Percentiles rank a stretch among this genome's conserved stretches.
Evolutionary conservation across 495 filamentous ascomycete species (phyloP).

Genomic region (Rusavskia elegans): DNA sequence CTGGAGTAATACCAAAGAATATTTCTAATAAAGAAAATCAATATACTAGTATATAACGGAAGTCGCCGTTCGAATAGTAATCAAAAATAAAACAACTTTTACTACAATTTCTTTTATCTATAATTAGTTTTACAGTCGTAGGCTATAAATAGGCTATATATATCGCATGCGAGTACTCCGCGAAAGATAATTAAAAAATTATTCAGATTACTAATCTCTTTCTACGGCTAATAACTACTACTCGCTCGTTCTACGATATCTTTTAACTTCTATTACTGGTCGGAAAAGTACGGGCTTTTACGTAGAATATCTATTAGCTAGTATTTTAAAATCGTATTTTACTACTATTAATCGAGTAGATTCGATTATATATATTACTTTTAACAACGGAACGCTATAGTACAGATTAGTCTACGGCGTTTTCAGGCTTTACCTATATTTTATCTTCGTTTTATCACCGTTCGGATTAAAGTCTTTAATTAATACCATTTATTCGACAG

Average conservation of each 20-base stretch:
- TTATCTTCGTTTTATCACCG: too few species aligned
- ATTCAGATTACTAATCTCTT: neutral
- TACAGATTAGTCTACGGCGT: too few species aligned
- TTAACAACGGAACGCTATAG: too few species aligned
- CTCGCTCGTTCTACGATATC: neutral
- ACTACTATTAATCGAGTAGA: neutral
- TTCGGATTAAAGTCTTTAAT: too few species aligned
- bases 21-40: neutral
- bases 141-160: neutral
- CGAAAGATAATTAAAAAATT: neutral
- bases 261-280: neutral
- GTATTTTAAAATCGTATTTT: neutral
- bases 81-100: neutral
- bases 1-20: neutral
- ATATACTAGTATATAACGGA: neutral
- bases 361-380: too few species aligned
- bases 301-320: neutral
- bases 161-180: neutral
- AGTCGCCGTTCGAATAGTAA: neutral
- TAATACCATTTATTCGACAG: too few species aligned
- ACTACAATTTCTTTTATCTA: too few species aligned
- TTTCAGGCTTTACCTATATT: too few species aligned
- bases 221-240: neutral
- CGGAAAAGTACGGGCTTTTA: neutral
- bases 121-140: neutral